A percentile compares a stretch with the other conserved stretches of the same genome.
phyloP scores from a whole-genome alignment of 495 filamentous ascomycete genomes.

The Xylaria cubensis region DNA sequence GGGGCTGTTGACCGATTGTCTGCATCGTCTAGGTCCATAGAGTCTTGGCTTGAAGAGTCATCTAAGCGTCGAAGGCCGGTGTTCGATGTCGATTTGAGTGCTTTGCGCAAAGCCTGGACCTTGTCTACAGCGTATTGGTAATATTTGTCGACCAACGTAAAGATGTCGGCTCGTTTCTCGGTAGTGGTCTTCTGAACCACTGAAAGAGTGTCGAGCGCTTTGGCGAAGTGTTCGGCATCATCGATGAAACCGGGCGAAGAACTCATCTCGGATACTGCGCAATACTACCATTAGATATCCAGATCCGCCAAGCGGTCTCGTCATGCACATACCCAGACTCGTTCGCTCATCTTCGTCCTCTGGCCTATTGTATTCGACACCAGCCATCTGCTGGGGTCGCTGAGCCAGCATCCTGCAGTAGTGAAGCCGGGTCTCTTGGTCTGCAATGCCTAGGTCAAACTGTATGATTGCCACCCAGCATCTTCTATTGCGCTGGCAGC shows the following conservation, averaged over 20 bases:
- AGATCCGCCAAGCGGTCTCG: neutral
- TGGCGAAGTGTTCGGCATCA: slow-evolving; percentile 55
- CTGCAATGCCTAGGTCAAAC: slow-evolving; percentile 23
- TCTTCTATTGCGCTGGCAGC: slow-evolving; percentile 33
- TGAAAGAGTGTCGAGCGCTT: slow-evolving; percentile 50
- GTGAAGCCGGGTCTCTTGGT: slow-evolving; percentile 7
- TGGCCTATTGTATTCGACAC: slow-evolving; percentile 29
- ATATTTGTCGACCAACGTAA: slow-evolving; percentile 53
- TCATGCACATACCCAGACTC: slow-evolving; percentile 33
- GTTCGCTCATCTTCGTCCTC: slow-evolving; percentile 28
- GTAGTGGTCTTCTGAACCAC: slow-evolving; percentile 38
- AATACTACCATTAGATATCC: slow-evolving; percentile 37
- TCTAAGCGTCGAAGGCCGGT: slow-evolving; percentile 46
- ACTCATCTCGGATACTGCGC: slow-evolving; percentile 26
- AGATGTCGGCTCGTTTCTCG: slow-evolving; percentile 52
- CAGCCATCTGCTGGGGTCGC: slow-evolving; percentile 20
- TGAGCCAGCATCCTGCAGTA: slow-evolving; percentile 31
- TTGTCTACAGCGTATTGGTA: slow-evolving; percentile 49
- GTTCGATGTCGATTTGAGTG: slow-evolving; percentile 32
- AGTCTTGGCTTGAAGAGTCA: slow-evolving; percentile 63
- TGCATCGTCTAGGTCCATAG: slow-evolving; percentile 64
- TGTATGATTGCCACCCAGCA: slow-evolving; percentile 37
- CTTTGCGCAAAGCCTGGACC: slow-evolving; percentile 46
- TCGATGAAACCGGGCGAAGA: slow-evolving; percentile 37
- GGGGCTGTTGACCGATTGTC: slow-evolving; percentile 46